Conservation (phyloP, 164 flowering plant genomes). For the Annona cherimola region DNA sequence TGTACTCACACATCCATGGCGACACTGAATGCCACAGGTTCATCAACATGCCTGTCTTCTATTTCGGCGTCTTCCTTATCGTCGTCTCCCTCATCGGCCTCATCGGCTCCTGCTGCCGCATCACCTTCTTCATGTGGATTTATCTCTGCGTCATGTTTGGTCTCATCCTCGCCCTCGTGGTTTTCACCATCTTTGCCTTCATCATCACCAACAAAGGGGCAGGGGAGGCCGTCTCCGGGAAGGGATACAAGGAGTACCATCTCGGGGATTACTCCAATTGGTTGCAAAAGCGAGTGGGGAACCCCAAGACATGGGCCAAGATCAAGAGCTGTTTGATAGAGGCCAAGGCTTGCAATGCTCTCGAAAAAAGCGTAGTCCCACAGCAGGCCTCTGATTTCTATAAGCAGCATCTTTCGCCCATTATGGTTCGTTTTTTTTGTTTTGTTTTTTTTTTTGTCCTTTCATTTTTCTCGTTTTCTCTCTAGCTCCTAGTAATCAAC, state of each 20-base stretch:
- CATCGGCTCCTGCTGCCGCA: slow-evolving; percentile 35
- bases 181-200: slow-evolving; percentile 38
- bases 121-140: slow-evolving; percentile 26
- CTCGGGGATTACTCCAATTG: slow-evolving; percentile 58
- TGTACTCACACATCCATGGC: slow-evolving; percentile 1
- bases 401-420: slow-evolving; percentile 1
- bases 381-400: slow-evolving; percentile 1
- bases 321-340: slow-evolving; percentile 51
- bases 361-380: not conserved
- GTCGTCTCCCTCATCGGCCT: slow-evolving; percentile 31
- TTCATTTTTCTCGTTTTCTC: not conserved
- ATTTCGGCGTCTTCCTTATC: slow-evolving; percentile 25
- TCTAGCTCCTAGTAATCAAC: no score
- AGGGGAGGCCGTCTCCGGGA: slow-evolving; percentile 30
- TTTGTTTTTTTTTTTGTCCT: not conserved
- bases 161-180: slow-evolving; percentile 29
- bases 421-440: not conserved
- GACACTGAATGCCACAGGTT: slow-evolving; percentile 30
- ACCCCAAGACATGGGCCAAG: slow-evolving; percentile 38
- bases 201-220: slow-evolving; percentile 50
- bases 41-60: slow-evolving; percentile 34
- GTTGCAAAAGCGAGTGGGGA: slow-evolving; percentile 42
- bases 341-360: slow-evolving; percentile 25
- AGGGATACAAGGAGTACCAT: slow-evolving; percentile 33
- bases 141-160: slow-evolving; percentile 37